Percentiles rank a stretch among this genome's conserved stretches.
Evolutionary conservation across 169 alveolate species (phyloP).

Genomic region (Plasmodium gonderi): DNA sequence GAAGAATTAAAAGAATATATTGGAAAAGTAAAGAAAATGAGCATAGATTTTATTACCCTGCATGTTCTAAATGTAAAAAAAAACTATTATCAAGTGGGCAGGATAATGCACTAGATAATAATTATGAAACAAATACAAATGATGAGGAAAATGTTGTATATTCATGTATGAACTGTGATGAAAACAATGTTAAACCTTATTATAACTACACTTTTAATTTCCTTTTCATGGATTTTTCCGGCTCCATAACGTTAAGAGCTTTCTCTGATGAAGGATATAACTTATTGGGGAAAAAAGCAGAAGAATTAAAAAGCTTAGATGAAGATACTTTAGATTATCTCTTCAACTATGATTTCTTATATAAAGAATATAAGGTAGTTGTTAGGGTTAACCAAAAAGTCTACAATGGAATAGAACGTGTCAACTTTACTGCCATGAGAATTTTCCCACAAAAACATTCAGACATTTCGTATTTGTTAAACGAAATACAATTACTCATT

Average conservation of each 20-base stretch:
- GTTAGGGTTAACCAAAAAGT: constrained; percentile 49
- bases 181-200: constrained; percentile 78
- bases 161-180: constrained; percentile 82
- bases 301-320: constrained; percentile 76
- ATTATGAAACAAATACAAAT: constrained; percentile 8
- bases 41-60: constrained; percentile 79
- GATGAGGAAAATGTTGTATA: constrained; percentile 77
- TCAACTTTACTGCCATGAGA: constrained; percentile 67
- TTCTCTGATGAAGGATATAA: constrained; percentile 75
- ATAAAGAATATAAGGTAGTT: constrained; percentile 73
- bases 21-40: constrained; percentile 84
- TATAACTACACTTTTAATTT: constrained; percentile 75
- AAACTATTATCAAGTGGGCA: constrained; percentile 74
- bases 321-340: constrained; percentile 73
- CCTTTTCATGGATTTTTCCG: constrained; percentile 76
- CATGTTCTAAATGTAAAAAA: constrained; percentile 83
- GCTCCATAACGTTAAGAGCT: constrained; percentile 67
- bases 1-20: constrained; percentile 78
- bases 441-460: constrained; percentile 64
- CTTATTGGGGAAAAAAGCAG: constrained; percentile 78
- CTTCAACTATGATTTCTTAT: constrained; percentile 76
- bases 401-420: constrained; percentile 69
- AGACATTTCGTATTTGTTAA: constrained; percentile 30
- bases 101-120: background rate
- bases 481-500: constrained; percentile 47